These are phyloP conservation scores for Encephalitozoon hellem DNA, from an alignment of 371 early-diverging fungal genomes.

Conservation along the genomic window DNA sequence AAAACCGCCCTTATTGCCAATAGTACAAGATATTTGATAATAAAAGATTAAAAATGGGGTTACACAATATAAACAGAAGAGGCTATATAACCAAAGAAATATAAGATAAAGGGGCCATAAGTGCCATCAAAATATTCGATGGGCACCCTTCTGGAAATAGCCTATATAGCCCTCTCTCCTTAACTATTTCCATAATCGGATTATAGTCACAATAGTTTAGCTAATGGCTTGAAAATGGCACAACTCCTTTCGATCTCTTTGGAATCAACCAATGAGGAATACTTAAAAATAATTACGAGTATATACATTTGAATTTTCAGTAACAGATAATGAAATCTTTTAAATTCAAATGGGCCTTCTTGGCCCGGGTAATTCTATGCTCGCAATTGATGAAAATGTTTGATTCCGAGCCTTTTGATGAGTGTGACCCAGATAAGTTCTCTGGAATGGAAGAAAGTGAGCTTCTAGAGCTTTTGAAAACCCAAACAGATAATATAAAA, in stretches of 20 bases:
- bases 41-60: neutral
- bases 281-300: neutral
- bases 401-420: neutral
- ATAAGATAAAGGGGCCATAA: too few species aligned
- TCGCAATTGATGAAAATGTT: neutral
- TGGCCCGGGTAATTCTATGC: neutral
- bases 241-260: neutral
- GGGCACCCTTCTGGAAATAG: neutral
- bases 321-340: neutral
- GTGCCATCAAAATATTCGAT: too few species aligned
- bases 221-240: neutral
- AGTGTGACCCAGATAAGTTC: neutral
- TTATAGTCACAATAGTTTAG: neutral
- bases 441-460: neutral
- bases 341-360: neutral
- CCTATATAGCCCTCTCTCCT: neutral
- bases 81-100: neutral
- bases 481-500: neutral
- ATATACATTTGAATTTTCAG: neutral
- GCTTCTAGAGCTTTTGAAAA: neutral
- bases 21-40: neutral
- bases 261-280: neutral
- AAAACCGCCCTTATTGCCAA: neutral
- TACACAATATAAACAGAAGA: neutral
- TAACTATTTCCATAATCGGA: neutral